Conservation (phyloP, 1,284 basidiomycete species). For the Cryptococcus amylolentus region DNA sequence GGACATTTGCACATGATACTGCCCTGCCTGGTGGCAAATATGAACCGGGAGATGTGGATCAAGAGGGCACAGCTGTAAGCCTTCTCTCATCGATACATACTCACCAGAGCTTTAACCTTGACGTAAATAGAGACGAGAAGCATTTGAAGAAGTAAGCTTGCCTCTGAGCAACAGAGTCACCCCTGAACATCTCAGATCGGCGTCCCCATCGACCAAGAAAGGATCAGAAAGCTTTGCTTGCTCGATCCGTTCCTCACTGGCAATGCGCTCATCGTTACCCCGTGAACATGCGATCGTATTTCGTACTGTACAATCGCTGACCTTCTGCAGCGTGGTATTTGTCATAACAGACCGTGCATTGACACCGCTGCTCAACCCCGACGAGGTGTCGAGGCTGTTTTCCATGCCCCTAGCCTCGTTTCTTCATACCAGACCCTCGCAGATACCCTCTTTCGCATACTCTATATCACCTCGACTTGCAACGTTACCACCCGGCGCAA, state of each 20-base stretch:
- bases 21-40: slow-evolving; percentile 76
- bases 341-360: slow-evolving; percentile 61
- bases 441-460: slow-evolving; percentile 53
- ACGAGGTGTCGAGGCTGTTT: slow-evolving; percentile 74
- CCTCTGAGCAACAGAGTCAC: neutral
- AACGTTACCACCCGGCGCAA: slow-evolving; percentile 10
- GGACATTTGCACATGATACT: slow-evolving; percentile 76
- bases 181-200: slow-evolving; percentile 60
- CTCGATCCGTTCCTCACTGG: slow-evolving; percentile 72
- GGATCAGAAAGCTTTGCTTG: slow-evolving; percentile 67
- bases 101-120: neutral
- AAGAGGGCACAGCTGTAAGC: slow-evolving; percentile 75
- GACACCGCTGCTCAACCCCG: slow-evolving; percentile 70
- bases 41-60: slow-evolving; percentile 62
- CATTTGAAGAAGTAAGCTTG: slow-evolving; percentile 62
- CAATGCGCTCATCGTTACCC: slow-evolving; percentile 69
- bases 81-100: neutral
- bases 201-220: slow-evolving; percentile 63
- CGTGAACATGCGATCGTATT: slow-evolving; percentile 54
- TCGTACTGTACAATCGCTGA: neutral
- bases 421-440: slow-evolving; percentile 62
- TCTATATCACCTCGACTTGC: slow-evolving; percentile 26
- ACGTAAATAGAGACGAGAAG: slow-evolving; percentile 61
- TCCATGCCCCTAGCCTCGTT: slow-evolving; percentile 74
- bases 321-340: slow-evolving; percentile 64